Percentiles rank a stretch among this genome's conserved stretches.
phyloP scores from a whole-genome alignment of 306 rosid species.

The Lathyrus aphaca region DNA sequence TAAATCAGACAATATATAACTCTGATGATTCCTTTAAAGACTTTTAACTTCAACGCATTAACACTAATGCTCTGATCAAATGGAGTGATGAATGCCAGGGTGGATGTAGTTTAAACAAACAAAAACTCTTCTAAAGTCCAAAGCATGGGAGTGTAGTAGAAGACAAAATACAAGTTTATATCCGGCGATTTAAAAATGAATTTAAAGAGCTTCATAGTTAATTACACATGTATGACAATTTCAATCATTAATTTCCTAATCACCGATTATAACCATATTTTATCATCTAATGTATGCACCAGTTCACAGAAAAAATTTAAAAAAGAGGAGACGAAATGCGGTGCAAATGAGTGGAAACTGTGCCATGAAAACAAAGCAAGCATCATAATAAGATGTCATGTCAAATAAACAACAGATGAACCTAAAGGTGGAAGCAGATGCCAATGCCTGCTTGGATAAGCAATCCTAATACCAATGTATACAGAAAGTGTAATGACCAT shows the following conservation, averaged over 20 bases:
- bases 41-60: slow-evolving; percentile 51
- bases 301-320: neutral
- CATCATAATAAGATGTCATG: slow-evolving; percentile 48
- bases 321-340: slow-evolving; percentile 31
- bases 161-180: slow-evolving; percentile 17
- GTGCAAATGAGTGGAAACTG: slow-evolving; percentile 43
- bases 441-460: slow-evolving; percentile 46
- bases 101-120: slow-evolving; percentile 23
- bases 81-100: slow-evolving; percentile 47
- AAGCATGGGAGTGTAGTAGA: slow-evolving; percentile 3
- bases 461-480: slow-evolving; percentile 64
- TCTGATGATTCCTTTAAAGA: slow-evolving; percentile 44
- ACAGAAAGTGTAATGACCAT: slow-evolving; percentile 51
- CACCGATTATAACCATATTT: slow-evolving; percentile 17
- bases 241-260: slow-evolving; percentile 9
- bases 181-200: slow-evolving; percentile 9
- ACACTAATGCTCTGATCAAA: slow-evolving; percentile 45
- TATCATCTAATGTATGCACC: slow-evolving; percentile 6
- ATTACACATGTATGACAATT: neutral
- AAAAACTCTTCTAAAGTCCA: neutral
- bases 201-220: neutral
- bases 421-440: slow-evolving; percentile 36
- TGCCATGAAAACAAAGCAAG: slow-evolving; percentile 50
- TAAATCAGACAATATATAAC: slow-evolving; percentile 70
- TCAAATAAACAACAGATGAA: slow-evolving; percentile 45